Evolutionary conservation across 177 flowering plant genomes (phyloP), one percentile per base, ranked within the genome.

Genomic region (Tripterygium wilfordii): DNA sequence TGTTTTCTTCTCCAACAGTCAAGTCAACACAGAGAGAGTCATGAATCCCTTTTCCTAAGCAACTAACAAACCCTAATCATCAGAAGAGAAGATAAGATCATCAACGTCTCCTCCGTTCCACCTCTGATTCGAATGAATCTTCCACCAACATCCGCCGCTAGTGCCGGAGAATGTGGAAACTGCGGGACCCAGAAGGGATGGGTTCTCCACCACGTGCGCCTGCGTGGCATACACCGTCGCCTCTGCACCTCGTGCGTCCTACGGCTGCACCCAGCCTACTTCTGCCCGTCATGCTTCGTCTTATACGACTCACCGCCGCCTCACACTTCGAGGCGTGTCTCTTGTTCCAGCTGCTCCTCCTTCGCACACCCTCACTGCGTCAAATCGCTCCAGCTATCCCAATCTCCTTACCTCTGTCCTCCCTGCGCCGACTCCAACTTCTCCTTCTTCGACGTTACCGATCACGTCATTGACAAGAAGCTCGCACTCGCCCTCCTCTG

Each of bases 191-290:
- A 25, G 3, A 38, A 54, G 20, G 22, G 35, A 13, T 47, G 60
- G 47, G 38, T 71, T 51, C 74, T 76, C 48, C 79, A 70, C 70
- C 44, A 62, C 60, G 54, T 72, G 32, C 67, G 65, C 14, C 62
- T 54, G 45, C 60, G 64, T 0, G 68, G 71, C 16, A 28, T 8
- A 42, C 45, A 25, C 36, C 71, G 66, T 3, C 71, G 51, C 9
- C 65, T 74, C 63, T 82, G 85, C 71, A 67, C 82, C 18, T 45
- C 73, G 43, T 82, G 88, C 62, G 77, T 78, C 31, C 75, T 82
- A 47, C 62, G 55, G 20, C 32, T 36, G 49, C 62, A 69, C 37
- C 64, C 70, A 0, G 54, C 58, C 9, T 54, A 50, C 26, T 82
- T 78, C 54, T 82, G 88, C 57, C 75, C 80, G 2, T 10, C 49